Base-by-base conservation (phyloP, 306 rosid species). In the Vigna mungo region DNA sequence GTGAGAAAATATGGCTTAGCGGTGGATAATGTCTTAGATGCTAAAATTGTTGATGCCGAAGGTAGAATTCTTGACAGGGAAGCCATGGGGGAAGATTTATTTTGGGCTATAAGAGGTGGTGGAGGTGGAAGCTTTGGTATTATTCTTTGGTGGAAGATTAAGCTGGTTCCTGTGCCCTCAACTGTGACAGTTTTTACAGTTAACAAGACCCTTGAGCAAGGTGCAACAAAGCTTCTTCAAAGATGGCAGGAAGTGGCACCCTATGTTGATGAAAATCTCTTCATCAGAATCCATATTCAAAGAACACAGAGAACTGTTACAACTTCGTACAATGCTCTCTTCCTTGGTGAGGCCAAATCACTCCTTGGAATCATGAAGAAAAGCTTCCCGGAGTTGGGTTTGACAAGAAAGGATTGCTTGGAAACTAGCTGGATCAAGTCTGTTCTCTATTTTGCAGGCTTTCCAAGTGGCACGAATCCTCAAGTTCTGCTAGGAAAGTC, bases 101-200 rank as follows among this genome's bases (percentile, higher is more conserved):
- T 91, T 52, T 91, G 92, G 97, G 92, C 97, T 0, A 89, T 91
- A 6, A 83, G 90, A 76, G 94, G 97, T 17, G 91, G 97, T 2
- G 94, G 94, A 1, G 92, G 89, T 16, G 92, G 83, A 7, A 88
- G 91, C 81, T 91, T 89, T 46, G 92, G 93, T 11, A 51, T 91
- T 1, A 68, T 88, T 46, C 82, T 89, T 18, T 73, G 86, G 51
- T 93, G 94, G 91, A 87, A 87, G 77, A 74, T 93, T 14, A 88
- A 84, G 46, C 82, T 93, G 1, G 91, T 89, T 46, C 80, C 39
- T 9, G 94, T 90, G 6, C 96, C 97, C 3, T 56, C 81, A 10
- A 85, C 62, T 0, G 92, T 89, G 23, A 93, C 96, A 6, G 89
- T 87, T 25, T 92, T 90, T 41, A 66, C 74, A 0, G 77, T 86